Base-by-base conservation (phyloP, 495 filamentous ascomycete genomes). In the Massariosphaeria phaeospora region DNA sequence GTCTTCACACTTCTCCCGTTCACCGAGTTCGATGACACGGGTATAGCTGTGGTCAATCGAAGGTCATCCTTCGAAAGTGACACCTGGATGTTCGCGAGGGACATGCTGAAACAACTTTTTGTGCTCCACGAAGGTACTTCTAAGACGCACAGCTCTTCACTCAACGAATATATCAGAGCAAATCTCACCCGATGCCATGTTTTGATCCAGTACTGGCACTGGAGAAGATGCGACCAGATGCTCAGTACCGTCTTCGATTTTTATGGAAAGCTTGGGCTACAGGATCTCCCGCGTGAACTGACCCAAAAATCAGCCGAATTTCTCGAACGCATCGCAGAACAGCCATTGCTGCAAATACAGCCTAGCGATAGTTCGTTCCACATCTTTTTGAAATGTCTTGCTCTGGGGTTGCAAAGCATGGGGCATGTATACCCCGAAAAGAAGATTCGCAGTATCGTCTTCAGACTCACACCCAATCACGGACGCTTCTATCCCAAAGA, bases 171-270 rank as follows among this genome's bases (percentile, higher is more conserved):
- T 61, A 85, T 86, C 58, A 81, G 86, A 40, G 76, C 81, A 5
- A 64, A 86, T 4, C 79, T 95, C 24, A 78, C 78, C 10, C 77
- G 93, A 47, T 96, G 91, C 65, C 82, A 91, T 63, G 75, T 79
- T 60, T 77, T 98, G 26, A 84, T 95, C 34, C 76, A 80, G 36
- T 71, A 73, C 51, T 98, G 93, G 93, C 84, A 87, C 3, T 97
- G 93, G 93, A 75, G 76, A 54, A 83, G 81, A 61, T 91, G 85
- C 68, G 87, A 87, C 45, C 67, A 76, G 10, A 81, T 95, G 25
- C 79, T 98, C 34, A 84, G 85, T 17, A 80, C 76, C 0, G 75
- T 96, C 3, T 98, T 95, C 61, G 89, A 95, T 67, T 96, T 95
- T 66, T 97, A 95, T 59, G 88, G 86, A 2, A 82, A 77, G 2